Conservation (phyloP, 352 stramenopile species). For the Phytophthora pini region DNA sequence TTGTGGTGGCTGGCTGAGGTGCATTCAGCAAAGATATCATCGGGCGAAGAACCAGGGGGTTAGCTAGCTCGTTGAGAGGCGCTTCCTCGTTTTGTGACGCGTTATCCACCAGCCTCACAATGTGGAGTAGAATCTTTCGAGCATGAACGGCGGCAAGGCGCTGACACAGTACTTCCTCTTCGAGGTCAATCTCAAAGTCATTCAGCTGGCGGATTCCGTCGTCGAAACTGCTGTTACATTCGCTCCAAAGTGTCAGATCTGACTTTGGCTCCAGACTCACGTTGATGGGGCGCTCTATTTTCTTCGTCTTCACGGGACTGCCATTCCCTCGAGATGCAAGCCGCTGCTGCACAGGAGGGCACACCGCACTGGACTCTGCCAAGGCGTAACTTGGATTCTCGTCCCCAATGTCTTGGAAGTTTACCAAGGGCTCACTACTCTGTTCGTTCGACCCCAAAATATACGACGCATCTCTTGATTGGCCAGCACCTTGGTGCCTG, state of each 20-base stretch:
- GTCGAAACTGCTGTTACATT: slow-evolving; percentile 70
- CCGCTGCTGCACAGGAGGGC: slow-evolving; percentile 22
- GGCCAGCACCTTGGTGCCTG: slow-evolving; percentile 6
- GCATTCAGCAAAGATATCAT: slow-evolving; percentile 62
- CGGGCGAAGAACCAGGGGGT: slow-evolving; percentile 70
- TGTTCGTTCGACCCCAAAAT: not conserved
- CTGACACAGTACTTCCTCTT: slow-evolving; percentile 67
- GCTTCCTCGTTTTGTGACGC: slow-evolving; percentile 32
- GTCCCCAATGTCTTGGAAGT: slow-evolving; percentile 74
- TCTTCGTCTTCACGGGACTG: slow-evolving; percentile 59
- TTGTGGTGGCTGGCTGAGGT: slow-evolving; percentile 10
- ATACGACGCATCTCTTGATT: not conserved
- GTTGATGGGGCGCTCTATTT: slow-evolving; percentile 30
- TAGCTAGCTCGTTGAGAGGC: slow-evolving; percentile 61
- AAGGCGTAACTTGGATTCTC: slow-evolving; percentile 85
- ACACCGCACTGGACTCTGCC: slow-evolving; percentile 59
- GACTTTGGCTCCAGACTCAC: slow-evolving; percentile 29
- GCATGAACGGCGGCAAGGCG: slow-evolving; percentile 69
- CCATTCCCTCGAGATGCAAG: slow-evolving; percentile 26
- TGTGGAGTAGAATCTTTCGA: slow-evolving; percentile 69
- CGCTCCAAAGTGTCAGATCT: slow-evolving; percentile 67
- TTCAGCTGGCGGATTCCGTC: slow-evolving; percentile 68
- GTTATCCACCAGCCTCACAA: slow-evolving; percentile 62
- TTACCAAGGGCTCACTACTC: slow-evolving; percentile 38
- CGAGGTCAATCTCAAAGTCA: slow-evolving; percentile 64